These are phyloP conservation scores for Fagus crenata DNA, from an alignment of 306 rosid genomes.

Conservation along the genomic window DNA sequence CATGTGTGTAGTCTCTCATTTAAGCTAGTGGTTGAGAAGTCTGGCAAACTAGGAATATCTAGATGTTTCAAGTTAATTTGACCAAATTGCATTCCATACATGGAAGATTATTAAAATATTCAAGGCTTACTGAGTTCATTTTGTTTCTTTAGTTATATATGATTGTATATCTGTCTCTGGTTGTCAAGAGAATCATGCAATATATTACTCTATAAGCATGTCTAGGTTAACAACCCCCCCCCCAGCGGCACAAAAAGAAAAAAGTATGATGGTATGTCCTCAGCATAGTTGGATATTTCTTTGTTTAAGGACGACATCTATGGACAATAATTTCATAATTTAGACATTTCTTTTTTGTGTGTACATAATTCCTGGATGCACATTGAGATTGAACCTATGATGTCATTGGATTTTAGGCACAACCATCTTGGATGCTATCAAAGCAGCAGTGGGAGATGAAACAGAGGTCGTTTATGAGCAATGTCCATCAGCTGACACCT, in stretches of 20 bases:
- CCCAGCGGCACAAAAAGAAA: not conserved
- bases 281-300: not conserved
- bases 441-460: slow-evolving; percentile 57
- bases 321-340: not conserved
- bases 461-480: slow-evolving; percentile 59
- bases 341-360: slow-evolving; percentile 6
- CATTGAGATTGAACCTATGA: slow-evolving; percentile 2
- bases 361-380: slow-evolving; percentile 4
- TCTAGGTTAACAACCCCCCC: not conserved
- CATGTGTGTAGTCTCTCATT: too few species aligned
- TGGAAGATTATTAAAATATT: not conserved
- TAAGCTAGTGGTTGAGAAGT: too few species aligned
- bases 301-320: not conserved
- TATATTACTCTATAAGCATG: not conserved
- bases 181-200: not conserved
- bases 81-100: not conserved
- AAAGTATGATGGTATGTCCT: too few species aligned
- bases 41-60: not conserved
- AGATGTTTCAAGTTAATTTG: not conserved
- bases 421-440: slow-evolving; percentile 77
- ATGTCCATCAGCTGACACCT: slow-evolving; percentile 50
- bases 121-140: not conserved
- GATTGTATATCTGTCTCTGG: not conserved
- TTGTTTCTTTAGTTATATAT: not conserved
- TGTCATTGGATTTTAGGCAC: slow-evolving; percentile 50